Percentiles rank a stretch among this genome's conserved stretches.
phyloP scores from a whole-genome alignment of 805 yeast genomes.

The Pichia paraexigua region DNA sequence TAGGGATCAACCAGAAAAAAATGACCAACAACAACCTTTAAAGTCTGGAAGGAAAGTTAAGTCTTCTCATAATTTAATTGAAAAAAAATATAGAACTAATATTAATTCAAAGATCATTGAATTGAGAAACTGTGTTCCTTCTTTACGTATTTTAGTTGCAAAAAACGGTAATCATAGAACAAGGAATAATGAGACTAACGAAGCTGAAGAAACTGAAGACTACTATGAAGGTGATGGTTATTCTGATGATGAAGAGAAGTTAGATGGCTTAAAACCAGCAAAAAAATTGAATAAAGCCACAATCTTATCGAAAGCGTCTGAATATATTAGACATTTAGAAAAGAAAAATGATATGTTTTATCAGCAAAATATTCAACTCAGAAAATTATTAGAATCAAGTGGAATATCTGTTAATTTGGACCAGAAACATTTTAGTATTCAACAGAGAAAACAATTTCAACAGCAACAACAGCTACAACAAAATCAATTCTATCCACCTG shows the following conservation, averaged over 20 bases:
- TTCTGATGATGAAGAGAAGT: slow-evolving; percentile 43
- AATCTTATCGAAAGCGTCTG: slow-evolving; percentile 66
- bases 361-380: slow-evolving; percentile 39
- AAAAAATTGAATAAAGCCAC: slow-evolving; percentile 71
- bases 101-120: slow-evolving; percentile 68
- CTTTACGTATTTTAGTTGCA: slow-evolving; percentile 44
- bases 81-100: slow-evolving; percentile 73
- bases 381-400: slow-evolving; percentile 12
- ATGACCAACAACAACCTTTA: background rate
- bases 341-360: slow-evolving; percentile 43
- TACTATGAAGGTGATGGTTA: slow-evolving; percentile 46
- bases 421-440: slow-evolving; percentile 1
- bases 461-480: slow-evolving; percentile 8
- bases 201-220: slow-evolving; percentile 35
- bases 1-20: slow-evolving; percentile 3
- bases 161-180: slow-evolving; percentile 30
- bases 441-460: slow-evolving; percentile 2
- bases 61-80: slow-evolving; percentile 74
- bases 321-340: slow-evolving; percentile 69
- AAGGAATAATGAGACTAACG: slow-evolving; percentile 27
- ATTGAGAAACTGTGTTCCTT: slow-evolving; percentile 72
- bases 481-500: background rate
- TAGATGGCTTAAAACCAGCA: slow-evolving; percentile 74
- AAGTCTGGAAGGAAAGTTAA: slow-evolving; percentile 38
- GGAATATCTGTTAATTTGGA: slow-evolving; percentile 7